These are phyloP conservation scores for Puya raimondii DNA, from an alignment of 176 grass and related monocot genomes.

Conservation along the genomic window DNA sequence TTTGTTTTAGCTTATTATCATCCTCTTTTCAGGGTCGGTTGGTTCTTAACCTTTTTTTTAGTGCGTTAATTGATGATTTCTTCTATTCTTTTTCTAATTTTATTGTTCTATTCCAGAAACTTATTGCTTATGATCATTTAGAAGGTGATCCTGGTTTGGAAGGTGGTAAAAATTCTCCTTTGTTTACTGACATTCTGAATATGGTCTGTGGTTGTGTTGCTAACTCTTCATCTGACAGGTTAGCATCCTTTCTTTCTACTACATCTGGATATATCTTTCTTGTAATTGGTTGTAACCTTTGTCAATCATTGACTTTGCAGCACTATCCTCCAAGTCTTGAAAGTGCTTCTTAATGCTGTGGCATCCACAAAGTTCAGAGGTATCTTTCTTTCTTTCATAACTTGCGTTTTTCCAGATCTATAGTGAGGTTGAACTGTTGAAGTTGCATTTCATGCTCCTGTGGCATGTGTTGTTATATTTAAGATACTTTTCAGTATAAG, in stretches of 20 bases:
- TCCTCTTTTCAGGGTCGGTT: conserved; percentile 7
- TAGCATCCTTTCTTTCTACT: conserved; percentile 23
- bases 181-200: conserved; percentile 86
- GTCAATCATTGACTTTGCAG: conserved; percentile 36
- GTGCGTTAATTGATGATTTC: conserved; percentile 10
- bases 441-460: neutral
- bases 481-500: neutral
- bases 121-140: conserved; percentile 99
- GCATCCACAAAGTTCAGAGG: conserved; percentile 99
- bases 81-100: conserved; percentile 23
- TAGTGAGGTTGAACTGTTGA: neutral
- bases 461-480: neutral
- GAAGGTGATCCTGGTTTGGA: conserved; percentile 98
- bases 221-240: conserved; percentile 96
- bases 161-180: conserved; percentile 75
- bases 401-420: neutral
- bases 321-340: conserved; percentile 94
- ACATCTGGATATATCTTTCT: conserved; percentile 15
- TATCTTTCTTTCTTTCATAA: conserved; percentile 22
- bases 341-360: conserved; percentile 97
- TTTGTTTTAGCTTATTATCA: conserved; percentile 7
- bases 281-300: conserved; percentile 20
- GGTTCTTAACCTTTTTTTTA: conserved; percentile 19
- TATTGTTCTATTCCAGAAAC: conserved; percentile 63
- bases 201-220: conserved; percentile 87